Evolutionary conservation across 2,329 filamentous ascomycete species (phyloP).

Genomic region (Verticillium isaacii): DNA sequence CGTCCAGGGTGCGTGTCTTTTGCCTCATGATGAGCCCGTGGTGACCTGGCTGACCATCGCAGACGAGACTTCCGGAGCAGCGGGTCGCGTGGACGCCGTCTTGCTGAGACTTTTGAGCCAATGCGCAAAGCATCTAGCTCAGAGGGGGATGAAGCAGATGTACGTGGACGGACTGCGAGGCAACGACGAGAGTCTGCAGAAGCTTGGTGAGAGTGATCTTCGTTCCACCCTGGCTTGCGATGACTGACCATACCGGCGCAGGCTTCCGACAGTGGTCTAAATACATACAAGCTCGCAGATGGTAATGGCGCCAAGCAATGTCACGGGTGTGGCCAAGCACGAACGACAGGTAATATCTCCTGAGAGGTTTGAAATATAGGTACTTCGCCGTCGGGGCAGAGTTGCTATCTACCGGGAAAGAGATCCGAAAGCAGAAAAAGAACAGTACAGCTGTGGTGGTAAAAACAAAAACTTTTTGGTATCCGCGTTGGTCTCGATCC

Average conservation of each 20-base stretch:
- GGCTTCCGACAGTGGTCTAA: conserved; percentile 55
- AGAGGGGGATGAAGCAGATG: conserved; percentile 47
- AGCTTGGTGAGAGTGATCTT: conserved; percentile 40
- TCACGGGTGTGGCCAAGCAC: not conserved
- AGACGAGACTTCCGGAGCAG: conserved; percentile 39
- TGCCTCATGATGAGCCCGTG: not conserved
- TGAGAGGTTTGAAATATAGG: not conserved
- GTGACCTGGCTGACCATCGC: not conserved
- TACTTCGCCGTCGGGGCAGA: not conserved
- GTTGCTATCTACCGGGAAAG: not conserved
- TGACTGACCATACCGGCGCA: conserved; percentile 18
- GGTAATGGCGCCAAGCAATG: conserved; percentile 9
- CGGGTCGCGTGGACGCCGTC: conserved; percentile 40
- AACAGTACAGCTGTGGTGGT: conserved; percentile 9
- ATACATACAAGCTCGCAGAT: conserved; percentile 52
- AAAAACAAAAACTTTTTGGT: not conserved
- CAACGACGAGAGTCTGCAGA: conserved; percentile 43
- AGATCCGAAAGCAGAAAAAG: conserved; percentile 13
- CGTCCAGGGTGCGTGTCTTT: conserved; percentile 42
- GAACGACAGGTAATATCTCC: not conserved
- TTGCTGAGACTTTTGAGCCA: conserved; percentile 49
- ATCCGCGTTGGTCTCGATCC: not conserved
- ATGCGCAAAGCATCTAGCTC: conserved; percentile 41
- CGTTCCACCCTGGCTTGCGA: not conserved
- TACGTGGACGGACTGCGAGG: conserved; percentile 52